phyloP scores from a whole-genome alignment of 148 eudicot genomes.

The Fagopyrum tataricum region DNA sequence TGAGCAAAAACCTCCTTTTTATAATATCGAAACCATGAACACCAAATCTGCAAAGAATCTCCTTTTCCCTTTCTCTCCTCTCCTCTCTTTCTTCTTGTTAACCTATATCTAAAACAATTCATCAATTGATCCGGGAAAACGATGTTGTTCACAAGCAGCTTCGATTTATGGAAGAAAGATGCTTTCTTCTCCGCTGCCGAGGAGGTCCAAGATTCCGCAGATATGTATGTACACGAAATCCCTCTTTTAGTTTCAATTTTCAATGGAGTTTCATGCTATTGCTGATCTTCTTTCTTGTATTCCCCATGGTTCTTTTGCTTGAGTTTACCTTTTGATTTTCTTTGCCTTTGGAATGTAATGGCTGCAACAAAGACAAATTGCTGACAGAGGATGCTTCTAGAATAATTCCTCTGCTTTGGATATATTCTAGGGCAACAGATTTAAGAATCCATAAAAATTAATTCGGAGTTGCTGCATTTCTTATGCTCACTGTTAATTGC shows the following conservation, averaged over 20 bases:
- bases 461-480: not conserved
- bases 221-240: conserved; percentile 44
- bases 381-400: not conserved
- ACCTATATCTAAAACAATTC: not conserved
- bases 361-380: not conserved
- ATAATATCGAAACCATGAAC: not conserved
- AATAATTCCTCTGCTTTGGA: not conserved
- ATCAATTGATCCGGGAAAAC: not conserved
- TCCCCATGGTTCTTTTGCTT: not conserved
- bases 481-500: conserved; percentile 3
- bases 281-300: not conserved
- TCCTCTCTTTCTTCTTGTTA: not conserved
- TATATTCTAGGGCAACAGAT: not conserved
- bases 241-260: not conserved
- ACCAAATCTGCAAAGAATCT: conserved; percentile 5
- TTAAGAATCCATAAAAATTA: not conserved
- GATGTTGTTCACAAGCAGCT: conserved; percentile 87
- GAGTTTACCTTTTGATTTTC: not conserved
- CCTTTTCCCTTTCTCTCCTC: not conserved
- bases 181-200: conserved; percentile 86
- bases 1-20: not conserved
- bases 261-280: not conserved
- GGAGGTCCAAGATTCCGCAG: conserved; percentile 90
- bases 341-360: not conserved
- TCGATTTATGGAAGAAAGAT: conserved; percentile 94